Evolutionary conservation across 345 rosid species (phyloP), one percentile per base, ranked within the genome.

Genomic region (Gossypium rotundifolium): DNA sequence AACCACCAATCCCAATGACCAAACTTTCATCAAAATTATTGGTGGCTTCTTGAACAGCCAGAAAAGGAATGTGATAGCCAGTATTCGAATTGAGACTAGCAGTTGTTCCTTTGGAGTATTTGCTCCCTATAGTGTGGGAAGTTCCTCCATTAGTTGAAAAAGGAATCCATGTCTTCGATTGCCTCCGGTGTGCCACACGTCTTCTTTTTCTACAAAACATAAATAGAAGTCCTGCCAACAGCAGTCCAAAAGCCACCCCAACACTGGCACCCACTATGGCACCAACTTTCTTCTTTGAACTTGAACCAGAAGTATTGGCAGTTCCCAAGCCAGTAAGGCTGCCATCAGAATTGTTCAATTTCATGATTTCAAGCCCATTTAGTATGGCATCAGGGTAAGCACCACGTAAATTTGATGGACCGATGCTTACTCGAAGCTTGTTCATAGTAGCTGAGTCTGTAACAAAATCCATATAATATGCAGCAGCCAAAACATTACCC

Each of bases 341-440:
- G 51, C 89, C 83, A 23, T 16, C 61, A 11, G 89, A 82, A 79
- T 89, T 83, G 73, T 84, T 87, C 78, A 91, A 77, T 80, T 91
- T 91, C 94, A 91, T 84, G 70, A 91, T 88, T 81, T 91, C 97
- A 79, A 91, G 71, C 45, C 97, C 94, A 64, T 91, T 91, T 69
- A 89, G 75, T 72, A 89, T 88, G 25, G 90, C 97, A 55, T 74
- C n/a, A 2, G 92, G 91, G 73, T 80, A 79, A 74, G 18, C 57
- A 0, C 44, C 58, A 18, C 20, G 73, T 49, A 79, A 1, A 23
- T 17, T 25, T 20, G 85, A 78, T 3, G 82, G 88, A 68, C 91
- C 90, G 23, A 90, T 63, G 74, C 83, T 91, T 71, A 94, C 82
- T 77, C 79, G 83, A 77, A 91, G 79, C 76, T 79, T 87, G 27